A percentile compares a stretch with the other conserved stretches of the same genome.
Conservation (phyloP, 2,329 filamentous ascomycete species). For the Phialophora tarda region DNA sequence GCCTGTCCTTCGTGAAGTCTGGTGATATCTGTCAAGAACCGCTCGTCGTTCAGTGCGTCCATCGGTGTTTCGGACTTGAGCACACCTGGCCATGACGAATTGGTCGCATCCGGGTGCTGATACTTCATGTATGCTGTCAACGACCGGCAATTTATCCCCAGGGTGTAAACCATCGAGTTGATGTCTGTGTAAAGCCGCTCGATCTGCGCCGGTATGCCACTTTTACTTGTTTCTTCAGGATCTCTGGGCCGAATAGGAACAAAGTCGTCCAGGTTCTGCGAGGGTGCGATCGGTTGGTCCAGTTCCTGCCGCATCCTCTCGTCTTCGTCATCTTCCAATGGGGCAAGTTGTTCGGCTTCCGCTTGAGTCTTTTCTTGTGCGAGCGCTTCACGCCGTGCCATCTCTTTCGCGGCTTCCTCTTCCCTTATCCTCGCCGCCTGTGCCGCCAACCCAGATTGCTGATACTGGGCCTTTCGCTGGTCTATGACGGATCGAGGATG, state of each 20-base stretch:
- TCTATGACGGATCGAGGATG: constrained; percentile 48
- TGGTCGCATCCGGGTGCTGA: constrained; percentile 54
- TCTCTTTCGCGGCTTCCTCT: constrained; percentile 36
- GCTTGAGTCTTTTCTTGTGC: constrained; percentile 33
- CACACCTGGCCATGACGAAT: constrained; percentile 55
- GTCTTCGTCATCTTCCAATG: constrained; percentile 55
- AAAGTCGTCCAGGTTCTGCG: constrained; percentile 55
- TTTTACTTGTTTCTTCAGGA: constrained; percentile 50
- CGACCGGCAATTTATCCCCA: constrained; percentile 82
- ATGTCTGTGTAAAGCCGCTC: constrained; percentile 58
- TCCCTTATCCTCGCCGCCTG: constrained; percentile 35
- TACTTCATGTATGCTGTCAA: constrained; percentile 62
- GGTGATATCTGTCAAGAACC: constrained; percentile 76
- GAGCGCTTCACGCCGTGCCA: constrained; percentile 34
- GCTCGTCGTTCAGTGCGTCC: constrained; percentile 72
- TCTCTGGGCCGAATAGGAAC: constrained; percentile 55
- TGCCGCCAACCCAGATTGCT: constrained; percentile 37
- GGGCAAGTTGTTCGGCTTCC: constrained; percentile 46
- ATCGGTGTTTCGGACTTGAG: constrained; percentile 59
- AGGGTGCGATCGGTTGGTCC: constrained; percentile 50
- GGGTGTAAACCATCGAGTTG: constrained; percentile 85
- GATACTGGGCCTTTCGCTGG: constrained; percentile 48
- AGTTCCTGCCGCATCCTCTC: constrained; percentile 54
- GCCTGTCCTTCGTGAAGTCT: constrained; percentile 70
- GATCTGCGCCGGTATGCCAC: constrained; percentile 57